phyloP scores from a whole-genome alignment of 2,329 filamentous ascomycete species.

The Ascochyta viciae-villosae region DNA sequence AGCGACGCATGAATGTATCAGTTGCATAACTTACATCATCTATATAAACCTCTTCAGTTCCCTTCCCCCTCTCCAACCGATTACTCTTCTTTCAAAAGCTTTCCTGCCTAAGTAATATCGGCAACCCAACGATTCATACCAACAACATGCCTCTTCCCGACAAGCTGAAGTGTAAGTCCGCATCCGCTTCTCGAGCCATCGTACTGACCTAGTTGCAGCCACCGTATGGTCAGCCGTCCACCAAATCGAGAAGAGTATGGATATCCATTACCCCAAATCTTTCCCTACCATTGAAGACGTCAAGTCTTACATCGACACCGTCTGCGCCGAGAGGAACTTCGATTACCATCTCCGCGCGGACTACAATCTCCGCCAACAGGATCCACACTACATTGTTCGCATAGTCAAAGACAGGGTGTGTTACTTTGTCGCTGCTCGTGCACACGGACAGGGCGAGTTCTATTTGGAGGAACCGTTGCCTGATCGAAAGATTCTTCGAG shows the following conservation, averaged over 20 bases:
- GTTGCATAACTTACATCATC: neutral
- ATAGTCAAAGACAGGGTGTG: constrained; percentile 9
- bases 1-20: neutral
- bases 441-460: constrained; percentile 18
- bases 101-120: neutral
- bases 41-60: neutral
- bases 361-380: neutral
- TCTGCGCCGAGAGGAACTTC: neutral
- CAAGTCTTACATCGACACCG: constrained; percentile 4
- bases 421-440: constrained; percentile 16
- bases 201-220: neutral
- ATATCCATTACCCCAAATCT: constrained; percentile 9
- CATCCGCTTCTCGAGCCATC: neutral
- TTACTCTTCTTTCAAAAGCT: neutral
- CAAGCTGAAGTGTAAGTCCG: neutral
- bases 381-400: neutral
- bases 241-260: neutral
- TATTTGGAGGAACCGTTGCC: constrained; percentile 7
- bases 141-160: neutral
- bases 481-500: constrained; percentile 1
- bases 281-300: constrained; percentile 15
- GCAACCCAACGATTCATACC: neutral
- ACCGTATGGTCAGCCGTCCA: neutral
- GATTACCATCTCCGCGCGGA: neutral
- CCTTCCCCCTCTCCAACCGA: neutral